These are phyloP conservation scores for Exophiala sideris DNA, from an alignment of 2,329 filamentous ascomycete genomes.

Conservation along the genomic window DNA sequence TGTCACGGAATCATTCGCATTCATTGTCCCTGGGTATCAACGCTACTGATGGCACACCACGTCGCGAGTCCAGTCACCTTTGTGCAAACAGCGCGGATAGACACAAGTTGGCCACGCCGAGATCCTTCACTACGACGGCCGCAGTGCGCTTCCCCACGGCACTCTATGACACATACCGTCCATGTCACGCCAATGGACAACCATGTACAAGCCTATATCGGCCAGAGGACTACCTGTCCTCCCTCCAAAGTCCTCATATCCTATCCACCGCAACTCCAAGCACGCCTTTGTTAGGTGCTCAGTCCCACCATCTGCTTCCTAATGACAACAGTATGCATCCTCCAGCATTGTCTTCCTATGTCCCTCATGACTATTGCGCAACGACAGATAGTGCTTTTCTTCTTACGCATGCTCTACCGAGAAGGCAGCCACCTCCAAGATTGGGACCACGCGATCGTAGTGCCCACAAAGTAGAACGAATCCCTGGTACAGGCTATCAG, in stretches of 20 bases:
- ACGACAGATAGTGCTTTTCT: too few relatives aligned
- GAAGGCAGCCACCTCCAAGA: too few relatives aligned
- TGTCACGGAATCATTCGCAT: slow-evolving; percentile 7
- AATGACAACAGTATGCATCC: too few relatives aligned
- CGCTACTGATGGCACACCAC: neutral
- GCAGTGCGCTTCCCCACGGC: slow-evolving; percentile 8
- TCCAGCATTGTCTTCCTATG: too few relatives aligned
- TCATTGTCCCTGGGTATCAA: slow-evolving; percentile 3
- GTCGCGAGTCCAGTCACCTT: slow-evolving; percentile 10
- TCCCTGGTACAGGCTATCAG: too few relatives aligned
- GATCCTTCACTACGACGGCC: slow-evolving; percentile 11
- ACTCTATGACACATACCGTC: slow-evolving; percentile 15
- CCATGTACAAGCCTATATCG: neutral
- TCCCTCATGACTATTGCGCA: too few relatives aligned
- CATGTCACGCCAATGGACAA: slow-evolving; percentile 12
- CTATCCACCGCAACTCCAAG: neutral
- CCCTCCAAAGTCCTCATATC: slow-evolving; percentile 1
- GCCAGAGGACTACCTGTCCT: neutral
- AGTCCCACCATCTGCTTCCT: too few relatives aligned
- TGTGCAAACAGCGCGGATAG: slow-evolving; percentile 5
- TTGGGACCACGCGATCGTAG: too few relatives aligned
- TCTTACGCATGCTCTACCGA: too few relatives aligned
- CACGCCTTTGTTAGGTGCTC: too few relatives aligned
- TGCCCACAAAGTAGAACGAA: too few relatives aligned
- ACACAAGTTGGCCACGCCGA: neutral